A percentile compares a stretch with the other conserved stretches of the same genome.
These are phyloP conservation scores for Musa itinerans DNA, from an alignment of 176 grass and related monocot genomes.

Conservation along the genomic window DNA sequence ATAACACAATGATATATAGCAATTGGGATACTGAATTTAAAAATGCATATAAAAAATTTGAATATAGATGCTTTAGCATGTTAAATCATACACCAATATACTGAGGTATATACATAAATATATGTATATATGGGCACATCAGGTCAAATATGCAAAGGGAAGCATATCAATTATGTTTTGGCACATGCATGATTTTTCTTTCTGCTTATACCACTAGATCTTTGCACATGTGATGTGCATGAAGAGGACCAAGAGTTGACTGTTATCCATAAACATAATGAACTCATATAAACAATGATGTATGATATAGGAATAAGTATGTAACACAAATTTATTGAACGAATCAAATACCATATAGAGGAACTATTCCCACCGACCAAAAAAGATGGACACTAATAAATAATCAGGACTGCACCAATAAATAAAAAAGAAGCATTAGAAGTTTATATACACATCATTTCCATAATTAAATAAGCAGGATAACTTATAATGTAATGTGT, in stretches of 20 bases:
- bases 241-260: neutral
- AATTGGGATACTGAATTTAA: too few relatives aligned
- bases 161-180: neutral
- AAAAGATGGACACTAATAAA: neutral
- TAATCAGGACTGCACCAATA: neutral
- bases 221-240: neutral
- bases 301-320: neutral
- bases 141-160: neutral
- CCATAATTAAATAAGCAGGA: neutral
- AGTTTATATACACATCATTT: neutral
- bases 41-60: too few relatives aligned
- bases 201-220: neutral
- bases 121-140: neutral
- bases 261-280: neutral
- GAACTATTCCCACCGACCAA: neutral
- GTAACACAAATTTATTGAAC: neutral
- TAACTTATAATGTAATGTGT: too few relatives aligned
- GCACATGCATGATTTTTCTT: neutral
- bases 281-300: neutral
- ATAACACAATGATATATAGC: too few relatives aligned
- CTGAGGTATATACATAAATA: neutral
- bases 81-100: too few relatives aligned
- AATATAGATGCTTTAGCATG: too few relatives aligned
- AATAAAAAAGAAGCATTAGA: neutral
- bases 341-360: neutral